phyloP scores from a whole-genome alignment of 169 alveolate genomes.

The Cyclospora cayetanensis region DNA sequence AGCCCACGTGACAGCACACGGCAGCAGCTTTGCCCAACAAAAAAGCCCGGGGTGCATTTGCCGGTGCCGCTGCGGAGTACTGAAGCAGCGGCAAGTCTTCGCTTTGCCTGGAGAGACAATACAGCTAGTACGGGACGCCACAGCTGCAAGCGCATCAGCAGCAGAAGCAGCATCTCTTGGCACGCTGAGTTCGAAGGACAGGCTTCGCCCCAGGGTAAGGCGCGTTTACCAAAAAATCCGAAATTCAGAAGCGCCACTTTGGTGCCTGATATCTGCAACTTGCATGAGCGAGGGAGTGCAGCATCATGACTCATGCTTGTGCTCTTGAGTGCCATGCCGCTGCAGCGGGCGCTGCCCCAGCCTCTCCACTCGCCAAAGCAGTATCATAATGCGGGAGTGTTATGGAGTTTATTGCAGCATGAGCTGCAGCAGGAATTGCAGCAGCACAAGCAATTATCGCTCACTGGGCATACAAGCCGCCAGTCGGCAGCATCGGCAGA shows the following conservation, averaged over 20 bases:
- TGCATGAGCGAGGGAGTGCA: no score
- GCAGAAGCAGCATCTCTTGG: constrained; percentile 15
- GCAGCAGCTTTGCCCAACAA: no score
- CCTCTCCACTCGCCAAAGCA: constrained; percentile 42
- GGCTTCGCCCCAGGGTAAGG: no score
- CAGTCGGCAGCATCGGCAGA: constrained; percentile 44
- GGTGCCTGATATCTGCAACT: no score
- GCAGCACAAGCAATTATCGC: constrained; percentile 23
- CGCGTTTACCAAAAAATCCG: no score
- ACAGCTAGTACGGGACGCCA: background rate
- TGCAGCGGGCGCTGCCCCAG: constrained; percentile 58
- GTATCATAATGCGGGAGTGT: constrained; percentile 22
- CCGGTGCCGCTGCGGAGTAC: constrained; percentile 51
- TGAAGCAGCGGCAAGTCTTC: background rate
- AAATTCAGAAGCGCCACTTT: no score
- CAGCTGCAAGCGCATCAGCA: background rate
- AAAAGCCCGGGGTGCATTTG: constrained; percentile 53
- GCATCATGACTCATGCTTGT: no score
- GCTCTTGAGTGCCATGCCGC: background rate
- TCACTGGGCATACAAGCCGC: background rate
- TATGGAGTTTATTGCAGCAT: constrained; percentile 21
- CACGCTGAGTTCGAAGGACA: no score
- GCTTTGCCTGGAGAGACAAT: constrained; percentile 46
- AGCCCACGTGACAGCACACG: background rate
- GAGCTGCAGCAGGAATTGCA: constrained; percentile 58